A percentile compares a stretch with the other conserved stretches of the same genome.
phyloP scores from a whole-genome alignment of 345 rosid genomes.

The Salix udensis region DNA sequence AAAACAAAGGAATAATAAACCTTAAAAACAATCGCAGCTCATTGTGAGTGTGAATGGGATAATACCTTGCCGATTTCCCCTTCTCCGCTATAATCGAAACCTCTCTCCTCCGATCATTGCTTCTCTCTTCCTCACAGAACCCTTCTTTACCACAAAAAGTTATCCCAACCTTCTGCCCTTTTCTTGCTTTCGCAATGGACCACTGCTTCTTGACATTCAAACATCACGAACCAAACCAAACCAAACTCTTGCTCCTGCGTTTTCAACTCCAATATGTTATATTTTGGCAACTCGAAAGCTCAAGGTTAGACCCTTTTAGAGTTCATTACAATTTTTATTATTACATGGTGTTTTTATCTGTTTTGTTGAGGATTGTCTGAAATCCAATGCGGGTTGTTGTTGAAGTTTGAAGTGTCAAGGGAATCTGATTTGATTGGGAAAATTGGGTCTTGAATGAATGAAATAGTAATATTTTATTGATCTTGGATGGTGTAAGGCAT shows the following conservation, averaged over 20 bases:
- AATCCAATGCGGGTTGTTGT: not conserved
- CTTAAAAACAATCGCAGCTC: no score
- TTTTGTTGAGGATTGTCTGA: not conserved
- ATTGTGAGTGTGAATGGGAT: no score
- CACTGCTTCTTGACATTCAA: not conserved
- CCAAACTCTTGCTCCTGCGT: not conserved
- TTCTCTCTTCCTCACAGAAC: not conserved
- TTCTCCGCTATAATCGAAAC: not conserved
- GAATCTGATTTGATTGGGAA: not conserved
- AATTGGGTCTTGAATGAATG: not conserved
- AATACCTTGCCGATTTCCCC: no score
- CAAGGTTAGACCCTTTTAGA: not conserved
- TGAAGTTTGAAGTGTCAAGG: not conserved
- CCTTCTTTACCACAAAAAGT: not conserved
- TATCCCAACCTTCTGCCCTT: not conserved
- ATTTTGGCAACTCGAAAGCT: not conserved
- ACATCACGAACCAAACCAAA: not conserved
- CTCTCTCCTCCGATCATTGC: not conserved
- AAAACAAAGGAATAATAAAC: no score
- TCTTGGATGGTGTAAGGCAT: not conserved
- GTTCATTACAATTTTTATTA: not conserved
- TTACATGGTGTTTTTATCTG: not conserved
- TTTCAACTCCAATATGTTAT: not conserved
- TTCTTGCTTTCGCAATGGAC: not conserved
- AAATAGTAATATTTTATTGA: not conserved